phyloP scores from a whole-genome alignment of 345 rosid species.

The Lagerstroemia speciosa region DNA sequence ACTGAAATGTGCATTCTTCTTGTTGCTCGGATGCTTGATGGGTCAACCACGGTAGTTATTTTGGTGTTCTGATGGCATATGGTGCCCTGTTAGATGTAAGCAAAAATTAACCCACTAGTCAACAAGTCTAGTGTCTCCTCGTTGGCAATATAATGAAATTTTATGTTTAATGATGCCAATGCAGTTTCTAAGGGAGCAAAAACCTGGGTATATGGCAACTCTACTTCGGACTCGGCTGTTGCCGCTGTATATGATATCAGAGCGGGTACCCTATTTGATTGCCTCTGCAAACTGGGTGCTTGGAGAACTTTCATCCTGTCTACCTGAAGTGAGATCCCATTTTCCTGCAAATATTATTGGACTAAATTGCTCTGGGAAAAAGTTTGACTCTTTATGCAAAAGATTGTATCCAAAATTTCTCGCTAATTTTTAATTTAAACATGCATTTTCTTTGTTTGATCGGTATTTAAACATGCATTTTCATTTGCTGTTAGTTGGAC shows the following conservation, averaged over 20 bases:
- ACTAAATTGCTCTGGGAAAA: not conserved
- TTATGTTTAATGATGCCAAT: constrained; percentile 11
- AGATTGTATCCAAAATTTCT: too few species aligned
- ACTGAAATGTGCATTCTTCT: not conserved
- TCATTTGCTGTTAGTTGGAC: not conserved
- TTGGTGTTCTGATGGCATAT: constrained; percentile 77
- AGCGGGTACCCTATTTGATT: constrained; percentile 54
- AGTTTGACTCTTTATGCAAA: not conserved
- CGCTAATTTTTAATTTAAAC: too few species aligned
- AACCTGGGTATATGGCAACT: constrained; percentile 40
- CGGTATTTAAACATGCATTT: not conserved
- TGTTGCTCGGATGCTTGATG: not conserved
- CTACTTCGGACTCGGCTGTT: constrained; percentile 50
- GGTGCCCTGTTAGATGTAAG: constrained; percentile 90
- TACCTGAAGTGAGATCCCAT: constrained; percentile 53
- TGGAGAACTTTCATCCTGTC: constrained; percentile 72
- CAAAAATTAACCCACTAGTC: constrained; percentile 16
- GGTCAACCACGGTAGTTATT: constrained; percentile 48
- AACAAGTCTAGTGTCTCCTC: not conserved
- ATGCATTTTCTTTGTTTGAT: not conserved
- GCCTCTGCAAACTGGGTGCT: constrained; percentile 83
- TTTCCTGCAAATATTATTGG: constrained; percentile 7
- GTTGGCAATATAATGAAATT: not conserved
- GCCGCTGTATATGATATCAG: constrained; percentile 44
- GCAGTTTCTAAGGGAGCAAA: constrained; percentile 72